Conservation (phyloP, 306 rosid species). For the Lotus japonicus region DNA sequence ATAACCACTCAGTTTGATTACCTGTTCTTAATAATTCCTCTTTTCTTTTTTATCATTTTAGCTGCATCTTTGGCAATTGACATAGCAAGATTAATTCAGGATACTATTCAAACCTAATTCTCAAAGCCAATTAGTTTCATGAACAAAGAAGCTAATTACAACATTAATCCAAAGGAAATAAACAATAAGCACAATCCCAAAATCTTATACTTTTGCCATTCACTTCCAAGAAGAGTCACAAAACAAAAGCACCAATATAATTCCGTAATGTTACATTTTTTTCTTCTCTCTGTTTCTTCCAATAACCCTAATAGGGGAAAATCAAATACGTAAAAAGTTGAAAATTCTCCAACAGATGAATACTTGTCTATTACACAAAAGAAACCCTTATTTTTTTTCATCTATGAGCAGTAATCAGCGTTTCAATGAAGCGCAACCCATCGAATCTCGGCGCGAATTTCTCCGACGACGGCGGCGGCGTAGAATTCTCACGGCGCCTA, state of each 20-base stretch:
- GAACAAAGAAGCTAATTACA: neutral
- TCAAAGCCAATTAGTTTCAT: neutral
- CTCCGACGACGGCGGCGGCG: slow-evolving; percentile 33
- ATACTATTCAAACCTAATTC: neutral
- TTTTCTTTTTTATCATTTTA: neutral
- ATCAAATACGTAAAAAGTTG: neutral
- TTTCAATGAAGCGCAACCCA: slow-evolving; percentile 87
- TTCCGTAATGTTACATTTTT: slow-evolving; percentile 6
- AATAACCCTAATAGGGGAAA: neutral
- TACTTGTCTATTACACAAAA: too few species aligned
- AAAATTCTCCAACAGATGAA: slow-evolving; percentile 4
- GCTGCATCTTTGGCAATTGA: neutral
- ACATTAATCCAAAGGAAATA: neutral
- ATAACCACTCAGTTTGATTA: neutral
- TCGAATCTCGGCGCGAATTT: slow-evolving; percentile 85
- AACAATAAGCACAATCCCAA: neutral
- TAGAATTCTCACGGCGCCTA: neutral
- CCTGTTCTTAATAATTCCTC: too few species aligned
- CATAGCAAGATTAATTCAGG: neutral
- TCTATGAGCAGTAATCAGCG: slow-evolving; percentile 89
- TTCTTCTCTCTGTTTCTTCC: neutral
- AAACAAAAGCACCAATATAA: neutral
- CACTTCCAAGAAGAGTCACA: neutral
- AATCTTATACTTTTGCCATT: neutral
- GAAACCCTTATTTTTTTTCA: slow-evolving; percentile 25